A percentile compares a stretch with the other conserved stretches of the same genome.
These are phyloP conservation scores for Geotrichum ghanense DNA, from an alignment of 805 yeast species.

Conservation along the genomic window DNA sequence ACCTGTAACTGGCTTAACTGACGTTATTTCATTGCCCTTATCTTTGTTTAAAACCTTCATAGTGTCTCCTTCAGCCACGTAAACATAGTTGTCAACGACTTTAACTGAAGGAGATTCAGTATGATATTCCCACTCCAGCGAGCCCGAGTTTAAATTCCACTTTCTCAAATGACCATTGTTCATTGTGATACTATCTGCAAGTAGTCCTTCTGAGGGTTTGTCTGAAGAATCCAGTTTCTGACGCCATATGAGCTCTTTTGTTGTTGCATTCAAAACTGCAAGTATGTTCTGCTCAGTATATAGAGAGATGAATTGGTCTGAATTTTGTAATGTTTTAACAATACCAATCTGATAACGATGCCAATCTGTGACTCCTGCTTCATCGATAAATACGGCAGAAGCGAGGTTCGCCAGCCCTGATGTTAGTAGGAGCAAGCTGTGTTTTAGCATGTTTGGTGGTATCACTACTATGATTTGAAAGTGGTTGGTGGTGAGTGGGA, in stretches of 20 bases:
- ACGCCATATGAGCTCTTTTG: background rate
- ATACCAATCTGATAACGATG: background rate
- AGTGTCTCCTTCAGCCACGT: background rate
- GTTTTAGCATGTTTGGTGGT: background rate
- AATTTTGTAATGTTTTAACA: background rate
- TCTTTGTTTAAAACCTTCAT: background rate
- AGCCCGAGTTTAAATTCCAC: slow-evolving; percentile 10
- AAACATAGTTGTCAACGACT: background rate
- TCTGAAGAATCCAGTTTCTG: background rate
- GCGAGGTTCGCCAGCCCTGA: background rate
- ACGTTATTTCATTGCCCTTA: background rate
- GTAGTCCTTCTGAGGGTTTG: slow-evolving; percentile 7
- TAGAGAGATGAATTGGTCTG: background rate
- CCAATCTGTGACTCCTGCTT: slow-evolving; percentile 9
- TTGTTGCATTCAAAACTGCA: background rate
- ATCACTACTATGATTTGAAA: too few relatives aligned
- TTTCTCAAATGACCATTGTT: slow-evolving; percentile 9
- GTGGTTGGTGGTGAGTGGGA: too few relatives aligned
- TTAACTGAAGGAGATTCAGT: background rate
- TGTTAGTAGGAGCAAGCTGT: background rate
- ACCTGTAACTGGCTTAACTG: background rate
- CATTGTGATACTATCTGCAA: slow-evolving; percentile 4
- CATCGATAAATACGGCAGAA: slow-evolving; percentile 6
- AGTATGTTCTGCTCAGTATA: background rate
- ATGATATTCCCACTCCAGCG: slow-evolving; percentile 8